Percentiles rank a stretch among this genome's conserved stretches.
These are phyloP conservation scores for Debaryomycetaceae sp. DNA, from an alignment of 1,139 yeast species.

Conservation along the genomic window DNA sequence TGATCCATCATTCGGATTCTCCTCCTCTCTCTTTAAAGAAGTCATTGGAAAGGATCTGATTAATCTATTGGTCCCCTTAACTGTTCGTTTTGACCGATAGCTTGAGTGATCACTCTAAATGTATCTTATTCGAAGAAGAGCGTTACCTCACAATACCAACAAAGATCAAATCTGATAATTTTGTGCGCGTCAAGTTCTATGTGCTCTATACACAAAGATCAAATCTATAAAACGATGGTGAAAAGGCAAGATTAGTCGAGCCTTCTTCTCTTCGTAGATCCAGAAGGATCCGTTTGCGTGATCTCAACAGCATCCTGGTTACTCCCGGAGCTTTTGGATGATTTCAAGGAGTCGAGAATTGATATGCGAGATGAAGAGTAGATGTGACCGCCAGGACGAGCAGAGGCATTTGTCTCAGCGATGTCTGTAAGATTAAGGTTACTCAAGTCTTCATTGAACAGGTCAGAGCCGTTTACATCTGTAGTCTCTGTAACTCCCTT, in stretches of 20 bases:
- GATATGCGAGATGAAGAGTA: background rate
- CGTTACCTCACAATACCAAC: no score
- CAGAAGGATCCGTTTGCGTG: background rate
- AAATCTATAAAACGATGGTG: no score
- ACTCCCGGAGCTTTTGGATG: background rate
- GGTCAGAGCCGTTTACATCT: slow-evolving; percentile 3
- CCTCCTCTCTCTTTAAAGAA: background rate
- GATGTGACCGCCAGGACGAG: background rate
- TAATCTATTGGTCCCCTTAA: no score
- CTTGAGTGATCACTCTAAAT: no score
- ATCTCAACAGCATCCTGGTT: background rate
- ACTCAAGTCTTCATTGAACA: slow-evolving; percentile 4
- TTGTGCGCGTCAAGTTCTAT: background rate
- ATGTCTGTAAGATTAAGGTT: slow-evolving; percentile 3
- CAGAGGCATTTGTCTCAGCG: background rate
- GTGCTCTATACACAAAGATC: background rate
- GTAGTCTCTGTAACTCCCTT: slow-evolving; percentile 3
- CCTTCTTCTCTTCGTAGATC: slow-evolving; percentile 1
- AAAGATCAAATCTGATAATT: background rate
- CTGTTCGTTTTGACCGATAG: no score
- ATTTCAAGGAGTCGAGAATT: background rate
- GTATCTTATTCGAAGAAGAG: no score
- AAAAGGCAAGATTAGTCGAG: background rate
- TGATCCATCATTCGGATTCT: background rate
- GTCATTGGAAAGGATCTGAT: background rate